Conservation (phyloP, 2,329 filamentous ascomycete genomes). For the Cadophora sp. region DNA sequence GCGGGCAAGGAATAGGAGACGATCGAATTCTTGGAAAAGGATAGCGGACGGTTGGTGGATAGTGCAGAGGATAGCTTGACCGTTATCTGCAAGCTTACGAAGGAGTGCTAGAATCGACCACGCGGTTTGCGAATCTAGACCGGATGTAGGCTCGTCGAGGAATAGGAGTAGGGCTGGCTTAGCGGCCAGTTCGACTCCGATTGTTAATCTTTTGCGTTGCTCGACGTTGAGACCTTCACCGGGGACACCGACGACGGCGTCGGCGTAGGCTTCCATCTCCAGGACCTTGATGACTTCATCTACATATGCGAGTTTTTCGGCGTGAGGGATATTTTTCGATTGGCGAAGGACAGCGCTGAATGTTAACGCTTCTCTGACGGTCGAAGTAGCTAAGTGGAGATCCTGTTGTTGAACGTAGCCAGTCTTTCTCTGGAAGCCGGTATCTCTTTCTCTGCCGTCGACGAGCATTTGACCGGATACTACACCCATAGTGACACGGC, state of each 20-base stretch:
- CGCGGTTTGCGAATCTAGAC: slow-evolving; percentile 90
- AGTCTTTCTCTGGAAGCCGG: slow-evolving; percentile 88
- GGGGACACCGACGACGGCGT: slow-evolving; percentile 88
- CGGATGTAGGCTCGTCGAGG: slow-evolving; percentile 93
- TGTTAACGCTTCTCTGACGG: slow-evolving; percentile 84
- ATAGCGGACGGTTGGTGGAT: slow-evolving; percentile 98
- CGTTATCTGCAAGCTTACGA: slow-evolving; percentile 86
- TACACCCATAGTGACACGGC: slow-evolving; percentile 86
- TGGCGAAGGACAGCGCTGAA: slow-evolving; percentile 89
- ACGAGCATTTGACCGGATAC: slow-evolving; percentile 83
- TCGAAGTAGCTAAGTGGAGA: slow-evolving; percentile 82
- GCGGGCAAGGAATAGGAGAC: slow-evolving; percentile 77
- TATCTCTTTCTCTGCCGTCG: slow-evolving; percentile 70
- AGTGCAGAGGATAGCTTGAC: slow-evolving; percentile 94
- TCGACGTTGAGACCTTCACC: slow-evolving; percentile 83
- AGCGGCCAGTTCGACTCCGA: slow-evolving; percentile 91
- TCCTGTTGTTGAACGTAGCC: slow-evolving; percentile 79
- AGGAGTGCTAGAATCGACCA: slow-evolving; percentile 91
- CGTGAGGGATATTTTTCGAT: slow-evolving; percentile 71
- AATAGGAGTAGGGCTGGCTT: slow-evolving; percentile 91
- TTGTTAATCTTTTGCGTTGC: slow-evolving; percentile 80
- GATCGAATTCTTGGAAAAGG: slow-evolving; percentile 90
- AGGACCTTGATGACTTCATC: slow-evolving; percentile 90
- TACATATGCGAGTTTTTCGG: slow-evolving; percentile 86
- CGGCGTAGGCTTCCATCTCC: slow-evolving; percentile 89